Base-by-base conservation (phyloP, 116 monocot species). In the Trichopus zeylanicus region DNA sequence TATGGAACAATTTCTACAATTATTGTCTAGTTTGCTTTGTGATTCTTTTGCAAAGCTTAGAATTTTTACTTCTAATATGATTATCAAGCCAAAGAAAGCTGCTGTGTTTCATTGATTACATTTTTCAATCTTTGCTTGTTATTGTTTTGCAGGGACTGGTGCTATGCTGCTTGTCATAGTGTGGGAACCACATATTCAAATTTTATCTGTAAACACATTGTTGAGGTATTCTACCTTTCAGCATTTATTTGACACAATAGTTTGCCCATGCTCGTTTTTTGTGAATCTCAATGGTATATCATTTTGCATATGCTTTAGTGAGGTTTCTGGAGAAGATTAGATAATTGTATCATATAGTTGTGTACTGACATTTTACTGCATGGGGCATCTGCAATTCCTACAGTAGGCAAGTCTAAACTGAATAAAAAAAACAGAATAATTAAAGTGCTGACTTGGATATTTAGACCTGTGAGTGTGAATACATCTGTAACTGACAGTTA, bases 81-180 rank as follows among this genome's bases (percentile, higher is more conserved):
- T 5, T 37, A 0, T 37, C 37, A 37, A 37, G 15, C 37, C 15
- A 1, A 11, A 11, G 5, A 37, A 15, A 37, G 1, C 1, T 1
- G 8, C 37, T 11, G 37, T 15, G 15, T 11, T 11, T 37, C 37
- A 37, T 42, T 13, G 13, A 12, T 28, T 53, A 5, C 5, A 35
- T n/a, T 25, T 2, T 26, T 32, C 30, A 21, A 55, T 1, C 56
- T 73, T 33, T 37, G 16, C 29, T 66, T 62, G 51, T 66, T 61
- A 37, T 16, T 60, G 13, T 68, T 29, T 13, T 73, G 24, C 67
- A 94, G 94, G 94, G 22, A 86, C 78, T 55, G 86, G 83, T 46
- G 62, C 83, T 71, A 89, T 89, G 86, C 66, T 94, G 47, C 86
- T 89, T 65, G 65, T 80, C 48, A 47, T 89, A 56, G 76, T 86